Evolutionary conservation across 2,329 filamentous ascomycete species (phyloP).

Genomic region (Aspergillus clavatus): DNA sequence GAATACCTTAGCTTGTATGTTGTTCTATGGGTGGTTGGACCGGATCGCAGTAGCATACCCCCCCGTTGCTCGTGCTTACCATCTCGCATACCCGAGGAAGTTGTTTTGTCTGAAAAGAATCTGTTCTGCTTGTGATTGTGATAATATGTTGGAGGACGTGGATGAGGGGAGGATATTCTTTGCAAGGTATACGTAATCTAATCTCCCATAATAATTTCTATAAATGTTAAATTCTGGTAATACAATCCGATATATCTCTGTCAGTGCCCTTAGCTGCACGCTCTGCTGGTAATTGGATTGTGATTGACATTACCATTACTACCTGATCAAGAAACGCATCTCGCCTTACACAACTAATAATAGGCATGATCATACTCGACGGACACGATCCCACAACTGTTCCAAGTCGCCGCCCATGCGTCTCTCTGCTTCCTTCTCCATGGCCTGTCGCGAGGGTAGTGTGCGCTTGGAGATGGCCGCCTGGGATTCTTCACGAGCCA

Average conservation of each 20-base stretch:
- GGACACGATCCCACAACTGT: slow-evolving; percentile 17
- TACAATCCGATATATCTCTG: no score
- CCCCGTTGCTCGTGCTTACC: neutral
- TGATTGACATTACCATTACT: neutral
- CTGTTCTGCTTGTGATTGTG: no score
- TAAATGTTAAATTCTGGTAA: no score
- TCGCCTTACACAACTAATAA: neutral
- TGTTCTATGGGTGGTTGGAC: neutral
- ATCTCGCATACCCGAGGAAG: neutral
- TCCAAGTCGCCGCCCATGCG: slow-evolving; percentile 32
- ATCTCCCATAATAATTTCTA: no score
- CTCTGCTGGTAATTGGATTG: no score
- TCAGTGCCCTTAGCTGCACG: no score
- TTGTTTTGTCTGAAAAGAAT: neutral
- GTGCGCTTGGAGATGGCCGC: slow-evolving; percentile 27
- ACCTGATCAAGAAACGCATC: no score
- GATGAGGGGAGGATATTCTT: neutral
- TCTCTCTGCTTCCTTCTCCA: slow-evolving; percentile 25
- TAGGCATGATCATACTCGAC: neutral
- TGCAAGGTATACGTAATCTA: no score
- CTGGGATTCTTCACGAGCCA: slow-evolving; percentile 29
- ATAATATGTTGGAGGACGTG: neutral
- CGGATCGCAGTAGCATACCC: neutral
- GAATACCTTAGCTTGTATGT: neutral
- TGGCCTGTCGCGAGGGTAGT: slow-evolving; percentile 16